These are phyloP conservation scores for Diplosphaera chodatii DNA, from an alignment of 139 green algal species.

Conservation along the genomic window DNA sequence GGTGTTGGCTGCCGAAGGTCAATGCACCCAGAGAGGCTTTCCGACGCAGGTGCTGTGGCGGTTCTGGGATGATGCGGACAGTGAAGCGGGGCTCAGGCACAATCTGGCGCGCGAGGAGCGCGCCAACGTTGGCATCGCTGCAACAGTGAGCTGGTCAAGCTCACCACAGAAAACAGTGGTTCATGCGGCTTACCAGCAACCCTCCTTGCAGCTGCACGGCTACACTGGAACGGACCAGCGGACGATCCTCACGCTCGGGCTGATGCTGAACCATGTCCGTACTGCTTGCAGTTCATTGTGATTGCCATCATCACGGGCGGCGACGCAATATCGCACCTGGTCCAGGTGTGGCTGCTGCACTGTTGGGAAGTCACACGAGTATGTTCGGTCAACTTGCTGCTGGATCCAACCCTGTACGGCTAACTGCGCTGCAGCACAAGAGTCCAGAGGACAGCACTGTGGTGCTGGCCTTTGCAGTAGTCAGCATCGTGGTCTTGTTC, in stretches of 20 bases:
- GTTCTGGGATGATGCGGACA: conserved; percentile 4
- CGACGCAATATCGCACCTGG: background rate
- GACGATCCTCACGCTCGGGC: no score
- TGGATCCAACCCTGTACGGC: background rate
- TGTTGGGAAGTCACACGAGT: background rate
- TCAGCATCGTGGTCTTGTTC: background rate
- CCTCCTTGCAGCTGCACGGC: no score
- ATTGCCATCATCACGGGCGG: background rate
- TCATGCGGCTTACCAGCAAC: no score
- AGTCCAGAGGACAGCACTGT: background rate
- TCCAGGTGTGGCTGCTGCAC: background rate
- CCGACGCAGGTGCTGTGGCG: no score
- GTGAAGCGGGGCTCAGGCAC: background rate
- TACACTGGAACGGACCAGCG: no score
- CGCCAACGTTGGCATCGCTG: conserved; percentile 6
- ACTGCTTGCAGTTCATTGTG: background rate
- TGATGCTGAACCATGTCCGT: background rate
- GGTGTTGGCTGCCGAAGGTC: no score
- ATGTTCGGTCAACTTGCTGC: no score
- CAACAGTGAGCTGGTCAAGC: no score
- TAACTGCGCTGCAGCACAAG: background rate
- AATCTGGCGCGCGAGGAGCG: background rate
- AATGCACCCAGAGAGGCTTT: no score
- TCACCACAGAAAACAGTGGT: no score
- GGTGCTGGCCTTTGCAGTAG: background rate